Evolutionary conservation across 2,329 filamentous ascomycete genomes (phyloP).

Genomic region (Penicillium sclerotiorum): DNA sequence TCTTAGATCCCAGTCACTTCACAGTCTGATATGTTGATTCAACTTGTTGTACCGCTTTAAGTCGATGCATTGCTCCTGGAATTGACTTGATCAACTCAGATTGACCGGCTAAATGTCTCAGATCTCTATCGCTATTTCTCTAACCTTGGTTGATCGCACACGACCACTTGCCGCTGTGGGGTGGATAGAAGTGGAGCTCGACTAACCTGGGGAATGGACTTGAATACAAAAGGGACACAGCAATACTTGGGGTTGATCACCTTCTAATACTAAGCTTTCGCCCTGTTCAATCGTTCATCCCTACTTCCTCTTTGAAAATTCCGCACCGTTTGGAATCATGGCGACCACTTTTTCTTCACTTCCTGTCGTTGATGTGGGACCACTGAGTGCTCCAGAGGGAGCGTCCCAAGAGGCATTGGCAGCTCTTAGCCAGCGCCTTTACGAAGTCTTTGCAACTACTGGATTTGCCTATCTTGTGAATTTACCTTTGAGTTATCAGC

Average conservation of each 20-base stretch:
- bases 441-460: slow-evolving; percentile 48
- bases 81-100: background rate
- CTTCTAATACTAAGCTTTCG: background rate
- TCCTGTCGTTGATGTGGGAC: slow-evolving; percentile 46
- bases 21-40: too few relatives aligned
- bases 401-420: slow-evolving; percentile 28
- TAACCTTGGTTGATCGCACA: background rate
- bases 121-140: too few relatives aligned
- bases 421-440: slow-evolving; percentile 40
- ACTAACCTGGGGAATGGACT: background rate
- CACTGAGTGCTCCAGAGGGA: slow-evolving; percentile 32
- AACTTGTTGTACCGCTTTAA: too few relatives aligned
- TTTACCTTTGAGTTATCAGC: slow-evolving; percentile 44
- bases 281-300: background rate
- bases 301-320: background rate
- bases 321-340: slow-evolving; percentile 32
- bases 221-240: background rate
- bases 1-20: too few relatives aligned
- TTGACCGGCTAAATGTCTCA: too few relatives aligned
- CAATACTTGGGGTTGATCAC: background rate
- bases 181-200: slow-evolving; percentile 7
- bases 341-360: slow-evolving; percentile 47
- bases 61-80: too few relatives aligned
- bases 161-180: slow-evolving; percentile 5
- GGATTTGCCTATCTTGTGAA: slow-evolving; percentile 53